Conservation (phyloP, 2,329 filamentous ascomycete genomes). For the Beauveria pseudobassiana region DNA sequence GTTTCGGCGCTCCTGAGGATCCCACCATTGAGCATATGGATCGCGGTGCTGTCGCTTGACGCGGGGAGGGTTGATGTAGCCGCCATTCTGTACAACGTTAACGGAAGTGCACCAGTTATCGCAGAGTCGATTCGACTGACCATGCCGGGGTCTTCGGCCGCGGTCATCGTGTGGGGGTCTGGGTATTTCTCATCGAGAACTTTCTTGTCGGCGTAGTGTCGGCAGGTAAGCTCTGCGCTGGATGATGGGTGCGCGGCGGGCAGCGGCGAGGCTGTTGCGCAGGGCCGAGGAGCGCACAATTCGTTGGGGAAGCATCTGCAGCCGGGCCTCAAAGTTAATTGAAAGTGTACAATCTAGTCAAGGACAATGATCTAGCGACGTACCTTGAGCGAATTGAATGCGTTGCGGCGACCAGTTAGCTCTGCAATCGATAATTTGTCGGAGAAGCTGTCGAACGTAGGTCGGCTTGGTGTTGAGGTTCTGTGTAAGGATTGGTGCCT, state of each 20-base stretch:
- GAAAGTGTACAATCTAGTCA: background rate
- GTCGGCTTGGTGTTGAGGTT: constrained; percentile 14
- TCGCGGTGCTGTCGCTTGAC: constrained; percentile 90
- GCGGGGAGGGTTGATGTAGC: constrained; percentile 69
- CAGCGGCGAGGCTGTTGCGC: constrained; percentile 36
- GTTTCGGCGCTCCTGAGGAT: constrained; percentile 94
- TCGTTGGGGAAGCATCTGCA: constrained; percentile 55
- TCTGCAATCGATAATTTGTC: constrained; percentile 23
- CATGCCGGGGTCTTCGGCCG: constrained; percentile 60
- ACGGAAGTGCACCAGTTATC: background rate
- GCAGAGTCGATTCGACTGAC: constrained; percentile 34
- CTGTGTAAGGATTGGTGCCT: constrained; percentile 22
- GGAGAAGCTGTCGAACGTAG: constrained; percentile 20
- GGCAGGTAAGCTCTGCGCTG: constrained; percentile 53
- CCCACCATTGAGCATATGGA: constrained; percentile 91
- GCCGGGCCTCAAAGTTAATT: constrained; percentile 13
- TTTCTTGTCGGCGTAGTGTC: constrained; percentile 38
- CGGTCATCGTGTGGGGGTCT: constrained; percentile 39
- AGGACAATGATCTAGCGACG: constrained; percentile 1
- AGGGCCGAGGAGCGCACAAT: constrained; percentile 43
- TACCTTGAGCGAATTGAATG: constrained; percentile 27
- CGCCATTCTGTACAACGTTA: constrained; percentile 58
- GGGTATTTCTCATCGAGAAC: constrained; percentile 46
- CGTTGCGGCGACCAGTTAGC: constrained; percentile 29
- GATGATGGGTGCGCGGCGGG: constrained; percentile 42